Evolutionary conservation across 495 filamentous ascomycete genomes (phyloP).

Genomic region (Immersiella caudata): DNA sequence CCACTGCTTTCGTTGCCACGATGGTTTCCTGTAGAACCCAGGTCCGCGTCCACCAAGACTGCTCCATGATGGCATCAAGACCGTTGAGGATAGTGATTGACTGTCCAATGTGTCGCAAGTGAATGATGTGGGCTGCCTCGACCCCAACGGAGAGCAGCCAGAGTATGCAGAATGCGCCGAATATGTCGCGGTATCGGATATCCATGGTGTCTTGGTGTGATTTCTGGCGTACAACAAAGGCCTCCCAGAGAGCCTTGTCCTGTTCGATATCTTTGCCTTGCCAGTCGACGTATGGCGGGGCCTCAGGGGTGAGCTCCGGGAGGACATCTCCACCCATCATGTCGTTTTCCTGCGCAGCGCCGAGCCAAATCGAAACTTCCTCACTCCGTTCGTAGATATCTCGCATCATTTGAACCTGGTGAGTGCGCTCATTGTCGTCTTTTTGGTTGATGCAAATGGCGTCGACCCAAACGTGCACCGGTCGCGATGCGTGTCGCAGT

Average conservation of each 20-base stretch:
- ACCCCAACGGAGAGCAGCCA: constrained; percentile 21
- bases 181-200: constrained; percentile 13
- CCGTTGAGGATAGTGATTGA: constrained; percentile 23
- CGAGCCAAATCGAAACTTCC: constrained; percentile 27
- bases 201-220: neutral
- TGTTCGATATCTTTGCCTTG: constrained; percentile 2
- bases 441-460: constrained; percentile 19
- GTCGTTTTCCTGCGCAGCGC: constrained; percentile 16
- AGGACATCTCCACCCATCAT: constrained; percentile 19
- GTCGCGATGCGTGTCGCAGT: constrained; percentile 8
- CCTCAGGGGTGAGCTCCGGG: neutral
- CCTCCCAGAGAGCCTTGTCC: constrained; percentile 9
- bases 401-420: constrained; percentile 30
- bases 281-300: constrained; percentile 15
- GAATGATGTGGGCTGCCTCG: constrained; percentile 15
- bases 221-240: constrained; percentile 13
- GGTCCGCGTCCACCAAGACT: constrained; percentile 21
- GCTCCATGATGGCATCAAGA: constrained; percentile 23
- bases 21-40: constrained; percentile 28
- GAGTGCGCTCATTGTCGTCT: constrained; percentile 22
- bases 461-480: constrained; percentile 14
- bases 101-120: constrained; percentile 23
- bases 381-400: constrained; percentile 23
- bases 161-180: constrained; percentile 26
- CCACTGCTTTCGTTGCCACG: constrained; percentile 16